Evolutionary conservation across 1,284 basidiomycete genomes (phyloP).

Genomic region (Boletus sp.): DNA sequence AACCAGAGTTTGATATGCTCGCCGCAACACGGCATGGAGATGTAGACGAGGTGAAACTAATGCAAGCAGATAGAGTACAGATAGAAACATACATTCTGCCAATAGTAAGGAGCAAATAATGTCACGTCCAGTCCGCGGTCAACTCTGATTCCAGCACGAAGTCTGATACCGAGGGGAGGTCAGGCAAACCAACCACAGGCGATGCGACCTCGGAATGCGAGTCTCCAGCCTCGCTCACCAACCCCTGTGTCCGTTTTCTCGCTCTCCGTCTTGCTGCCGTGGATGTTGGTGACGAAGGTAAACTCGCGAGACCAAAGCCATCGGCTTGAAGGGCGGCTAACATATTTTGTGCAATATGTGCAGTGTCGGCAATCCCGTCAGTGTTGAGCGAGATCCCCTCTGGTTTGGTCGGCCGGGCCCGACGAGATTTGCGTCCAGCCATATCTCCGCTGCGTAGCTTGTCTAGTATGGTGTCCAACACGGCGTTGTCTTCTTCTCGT

Average conservation of each 20-base stretch:
- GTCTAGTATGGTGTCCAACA: conserved; percentile 70
- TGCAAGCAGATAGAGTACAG: conserved; percentile 34
- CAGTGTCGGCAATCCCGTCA: conserved; percentile 39
- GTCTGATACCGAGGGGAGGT: conserved; percentile 33
- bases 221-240: conserved; percentile 29
- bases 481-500: conserved; percentile 56
- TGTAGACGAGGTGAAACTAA: conserved; percentile 24
- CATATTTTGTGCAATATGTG: conserved; percentile 67
- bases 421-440: conserved; percentile 55
- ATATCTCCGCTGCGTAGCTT: conserved; percentile 69
- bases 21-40: conserved; percentile 1
- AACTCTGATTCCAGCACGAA: conserved; percentile 27
- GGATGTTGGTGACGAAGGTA: conserved; percentile 34
- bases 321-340: conserved; percentile 66
- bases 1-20: conserved; percentile 20
- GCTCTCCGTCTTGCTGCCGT: conserved; percentile 26
- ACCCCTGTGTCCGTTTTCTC: conserved; percentile 27
- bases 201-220: conserved; percentile 30
- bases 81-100: conserved; percentile 26
- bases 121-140: conserved; percentile 24
- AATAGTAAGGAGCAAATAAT: conserved; percentile 21
- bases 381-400: conserved; percentile 36
- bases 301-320: conserved; percentile 38
- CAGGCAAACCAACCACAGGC: conserved; percentile 39
- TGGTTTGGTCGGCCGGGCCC: conserved; percentile 40